Evolutionary conservation across 2,329 filamentous ascomycete genomes (phyloP), one percentile per base, ranked within the genome.

Genomic region (Scedosporium boydii): DNA sequence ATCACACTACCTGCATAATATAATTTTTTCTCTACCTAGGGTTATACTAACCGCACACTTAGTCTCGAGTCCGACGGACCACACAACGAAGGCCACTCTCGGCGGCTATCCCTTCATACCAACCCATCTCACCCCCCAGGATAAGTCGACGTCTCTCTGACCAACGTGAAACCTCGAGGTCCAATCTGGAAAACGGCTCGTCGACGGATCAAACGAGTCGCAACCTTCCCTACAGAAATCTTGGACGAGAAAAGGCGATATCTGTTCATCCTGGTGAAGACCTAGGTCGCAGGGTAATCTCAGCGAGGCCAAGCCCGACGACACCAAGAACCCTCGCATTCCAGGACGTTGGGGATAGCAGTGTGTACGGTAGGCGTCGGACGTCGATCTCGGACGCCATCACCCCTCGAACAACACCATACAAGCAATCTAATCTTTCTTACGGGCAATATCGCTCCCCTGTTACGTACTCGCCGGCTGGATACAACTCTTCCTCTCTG

Each of bases 401-500:
- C 65, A 70, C 74, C 3, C 71, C 74, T n/a, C 78, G 82, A 27
- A 71, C 75, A 21, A 71, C 79, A 2, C 74, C 77, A 0, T 76
- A 79, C 64, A 82, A 80, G 67, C 73, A 74, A 21, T 62, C 70
- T 21, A 74, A 69, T 42, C 66, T 75, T 10, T 69, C 74, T 4
- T 72, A 76, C 55, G 73, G 59, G 16, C 59, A 70, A 10, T 63
- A 27, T n/a, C 73, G 76, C 57, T 68, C 34, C 10, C 34, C 34
- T 38, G 34, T 14, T 38, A 12, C 34, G 10, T 38, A 38, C 34
- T 38, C 75, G 27, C 76, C 78, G 16, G 75, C 77, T 0, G 51
- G 51, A 16, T 85, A 83, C 67, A 83, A 82, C 70, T 85, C 86
- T 2, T 87, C 85, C 1, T 85, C 86, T 2, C 74, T 88, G 59